These are phyloP conservation scores for sunflower (Helianthus annuus) DNA, from an alignment of 129 eudicot species.

Conservation along the genomic window HanXRQr2.0-SUNRISE NC_035435.2:82829504-82830003, in stretches of 20 bases:
- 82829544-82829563: background rate
- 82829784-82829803: background rate
- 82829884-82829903: slow-evolving; percentile 91
- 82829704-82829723: background rate
- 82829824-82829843: background rate
- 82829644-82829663: background rate
- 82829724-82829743: background rate
- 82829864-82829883: slow-evolving; percentile 55
- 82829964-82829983: slow-evolving; percentile 96
- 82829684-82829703: background rate
- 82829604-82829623: slow-evolving; percentile 4
- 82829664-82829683: background rate
- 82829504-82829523: slow-evolving; percentile 4
- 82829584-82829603: background rate
- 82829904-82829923: slow-evolving; percentile 84
- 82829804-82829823: background rate
- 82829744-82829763: background rate
- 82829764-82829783: slow-evolving; percentile 1
- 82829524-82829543: background rate
- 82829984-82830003: slow-evolving; percentile 97
- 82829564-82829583: background rate
- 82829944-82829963: slow-evolving; percentile 91
- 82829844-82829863: background rate
- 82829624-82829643: background rate
- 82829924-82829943: slow-evolving; percentile 87